phyloP scores from a whole-genome alignment of 164 flowering plant species.

The Vitis labrusca region DNA sequence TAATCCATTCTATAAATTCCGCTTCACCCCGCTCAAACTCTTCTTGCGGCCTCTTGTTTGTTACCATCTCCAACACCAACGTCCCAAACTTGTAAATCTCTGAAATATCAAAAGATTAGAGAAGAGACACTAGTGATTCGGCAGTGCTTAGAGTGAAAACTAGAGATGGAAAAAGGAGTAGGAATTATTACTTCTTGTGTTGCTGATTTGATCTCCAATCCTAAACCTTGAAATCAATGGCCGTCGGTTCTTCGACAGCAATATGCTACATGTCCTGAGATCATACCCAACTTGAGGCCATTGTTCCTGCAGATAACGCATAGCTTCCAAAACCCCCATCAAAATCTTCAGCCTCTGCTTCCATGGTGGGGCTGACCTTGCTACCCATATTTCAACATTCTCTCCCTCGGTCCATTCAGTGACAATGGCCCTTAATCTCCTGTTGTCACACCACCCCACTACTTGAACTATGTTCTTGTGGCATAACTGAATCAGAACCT shows the following conservation, averaged over 20 bases:
- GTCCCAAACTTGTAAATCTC: conserved; percentile 46
- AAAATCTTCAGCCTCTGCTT: conserved; percentile 44
- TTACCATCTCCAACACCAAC: conserved; percentile 48
- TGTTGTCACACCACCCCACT: conserved; percentile 50
- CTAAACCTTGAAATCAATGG: conserved; percentile 53
- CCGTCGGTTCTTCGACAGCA: conserved; percentile 35
- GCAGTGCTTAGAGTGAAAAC: no score
- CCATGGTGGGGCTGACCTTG: conserved; percentile 45
- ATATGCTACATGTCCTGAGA: conserved; percentile 38
- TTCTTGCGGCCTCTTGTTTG: conserved; percentile 30
- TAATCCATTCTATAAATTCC: conserved; percentile 39
- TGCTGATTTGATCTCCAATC: conserved; percentile 31
- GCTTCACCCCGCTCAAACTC: conserved; percentile 35
- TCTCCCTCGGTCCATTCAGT: conserved; percentile 47
- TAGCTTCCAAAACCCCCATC: conserved; percentile 39
- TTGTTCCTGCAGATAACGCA: conserved; percentile 47
- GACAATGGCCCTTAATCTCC: conserved; percentile 43
- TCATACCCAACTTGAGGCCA: conserved; percentile 62
- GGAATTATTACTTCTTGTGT: conserved; percentile 20
- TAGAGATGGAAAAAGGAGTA: neutral
- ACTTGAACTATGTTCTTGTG: conserved; percentile 57
- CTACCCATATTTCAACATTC: conserved; percentile 46
- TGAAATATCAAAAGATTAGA: conserved; percentile 10
- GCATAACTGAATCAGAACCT: conserved; percentile 37
- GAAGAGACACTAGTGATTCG: no score